These are phyloP conservation scores for Aethionema arabicum DNA, from an alignment of 345 rosid genomes.

Conservation along the genomic window DNA sequence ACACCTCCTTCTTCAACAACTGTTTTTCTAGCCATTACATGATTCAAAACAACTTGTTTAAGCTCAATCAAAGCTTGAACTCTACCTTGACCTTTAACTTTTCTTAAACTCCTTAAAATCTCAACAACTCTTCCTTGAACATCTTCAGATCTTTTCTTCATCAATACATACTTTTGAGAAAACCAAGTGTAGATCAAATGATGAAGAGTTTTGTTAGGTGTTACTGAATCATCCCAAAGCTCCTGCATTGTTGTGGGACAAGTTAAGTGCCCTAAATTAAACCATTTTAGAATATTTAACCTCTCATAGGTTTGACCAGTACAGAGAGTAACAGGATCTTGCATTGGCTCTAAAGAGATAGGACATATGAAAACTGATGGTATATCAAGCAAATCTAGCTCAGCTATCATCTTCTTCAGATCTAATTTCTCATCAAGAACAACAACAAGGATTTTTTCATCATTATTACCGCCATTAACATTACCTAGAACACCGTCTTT, in stretches of 20 bases:
- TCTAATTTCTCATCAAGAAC: conserved; percentile 49
- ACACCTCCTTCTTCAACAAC: conserved; percentile 53
- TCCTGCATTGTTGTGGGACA: conserved; percentile 84
- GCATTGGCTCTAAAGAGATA: conserved; percentile 69
- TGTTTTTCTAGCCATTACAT: conserved; percentile 51
- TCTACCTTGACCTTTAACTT: conserved; percentile 68
- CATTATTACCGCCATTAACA: conserved; percentile 37
- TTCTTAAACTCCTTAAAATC: conserved; percentile 53
- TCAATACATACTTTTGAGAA: conserved; percentile 52
- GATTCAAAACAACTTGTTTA: conserved; percentile 46
- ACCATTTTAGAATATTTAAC: conserved; percentile 64
- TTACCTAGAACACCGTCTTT: conserved; percentile 74
- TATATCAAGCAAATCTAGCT: conserved; percentile 46
- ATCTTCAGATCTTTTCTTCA: conserved; percentile 70
- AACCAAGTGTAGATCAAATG: conserved; percentile 74
- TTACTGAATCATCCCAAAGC: conserved; percentile 71
- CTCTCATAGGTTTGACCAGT: conserved; percentile 77
- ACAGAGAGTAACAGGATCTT: conserved; percentile 72
- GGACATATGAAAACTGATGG: conserved; percentile 72
- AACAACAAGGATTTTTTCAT: conserved; percentile 29
- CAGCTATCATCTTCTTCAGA: conserved; percentile 62
- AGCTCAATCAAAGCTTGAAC: conserved; percentile 65
- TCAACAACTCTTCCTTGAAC: conserved; percentile 66
- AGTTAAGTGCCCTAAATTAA: conserved; percentile 56
- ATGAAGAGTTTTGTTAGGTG: conserved; percentile 62